A percentile compares a stretch with the other conserved stretches of the same genome.
phyloP scores from a whole-genome alignment of 176 grass and related monocot genomes.

The Canna indica region DNA sequence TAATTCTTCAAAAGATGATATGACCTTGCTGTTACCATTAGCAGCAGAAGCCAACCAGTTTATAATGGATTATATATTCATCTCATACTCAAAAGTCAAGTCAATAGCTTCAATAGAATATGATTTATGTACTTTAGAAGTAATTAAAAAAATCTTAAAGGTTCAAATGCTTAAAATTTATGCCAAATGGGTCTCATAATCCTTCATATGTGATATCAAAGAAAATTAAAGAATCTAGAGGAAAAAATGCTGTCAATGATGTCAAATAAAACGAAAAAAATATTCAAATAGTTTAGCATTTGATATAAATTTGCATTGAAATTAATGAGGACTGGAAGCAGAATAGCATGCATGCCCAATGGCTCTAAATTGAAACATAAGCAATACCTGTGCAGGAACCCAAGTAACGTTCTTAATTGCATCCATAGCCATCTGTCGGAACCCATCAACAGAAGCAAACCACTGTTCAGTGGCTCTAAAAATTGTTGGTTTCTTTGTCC shows the following conservation, averaged over 20 bases:
- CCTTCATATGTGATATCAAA: neutral
- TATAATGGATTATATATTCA: neutral
- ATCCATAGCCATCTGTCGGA: slow-evolving; percentile 88
- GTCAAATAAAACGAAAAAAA: neutral
- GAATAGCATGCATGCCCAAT: neutral
- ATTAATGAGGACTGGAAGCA: neutral
- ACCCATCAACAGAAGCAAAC: slow-evolving; percentile 97
- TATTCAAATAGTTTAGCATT: neutral
- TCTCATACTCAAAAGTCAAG: neutral
- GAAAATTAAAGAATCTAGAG: neutral
- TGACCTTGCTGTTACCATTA: neutral
- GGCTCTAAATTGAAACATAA: neutral
- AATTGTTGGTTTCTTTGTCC: slow-evolving; percentile 97
- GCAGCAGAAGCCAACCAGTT: neutral
- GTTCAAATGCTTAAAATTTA: neutral
- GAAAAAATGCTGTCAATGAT: neutral
- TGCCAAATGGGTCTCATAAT: neutral
- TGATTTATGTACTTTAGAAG: neutral
- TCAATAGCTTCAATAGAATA: neutral
- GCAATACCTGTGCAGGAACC: slow-evolving; percentile 76
- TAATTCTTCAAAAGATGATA: neutral
- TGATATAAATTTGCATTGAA: neutral
- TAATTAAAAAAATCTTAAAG: neutral
- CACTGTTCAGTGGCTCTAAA: slow-evolving; percentile 95
- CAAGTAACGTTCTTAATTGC: slow-evolving; percentile 75